Conservation (phyloP, 768 basidiomycete species). For the Cantharellus anzutake region DNA sequence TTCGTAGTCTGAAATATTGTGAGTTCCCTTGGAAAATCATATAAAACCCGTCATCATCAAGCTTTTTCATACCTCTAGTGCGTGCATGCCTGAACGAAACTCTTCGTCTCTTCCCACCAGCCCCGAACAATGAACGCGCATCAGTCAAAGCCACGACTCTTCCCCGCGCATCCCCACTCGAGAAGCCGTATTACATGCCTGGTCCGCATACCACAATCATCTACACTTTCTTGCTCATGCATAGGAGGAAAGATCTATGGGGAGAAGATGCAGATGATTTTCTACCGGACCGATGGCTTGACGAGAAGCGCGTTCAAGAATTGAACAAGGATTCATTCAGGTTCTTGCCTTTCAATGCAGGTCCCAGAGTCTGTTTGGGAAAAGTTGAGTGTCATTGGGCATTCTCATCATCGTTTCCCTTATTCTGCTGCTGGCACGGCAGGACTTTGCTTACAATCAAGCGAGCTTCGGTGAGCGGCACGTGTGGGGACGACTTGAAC, state of each 20-base stretch:
- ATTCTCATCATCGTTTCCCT: neutral
- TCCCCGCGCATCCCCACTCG: neutral
- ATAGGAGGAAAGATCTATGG: constrained; percentile 15
- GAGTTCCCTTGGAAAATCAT: constrained; percentile 2
- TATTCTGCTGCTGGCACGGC: neutral
- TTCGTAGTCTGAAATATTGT: constrained; percentile 3
- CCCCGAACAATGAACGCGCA: constrained; percentile 2
- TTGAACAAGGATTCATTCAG: neutral
- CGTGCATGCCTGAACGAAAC: constrained; percentile 19
- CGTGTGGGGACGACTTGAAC: neutral
- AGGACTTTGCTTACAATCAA: constrained; percentile 9
- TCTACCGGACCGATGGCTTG: constrained; percentile 17
- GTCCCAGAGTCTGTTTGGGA: constrained; percentile 5
- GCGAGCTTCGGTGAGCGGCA: constrained; percentile 5
- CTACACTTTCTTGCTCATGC: constrained; percentile 10
- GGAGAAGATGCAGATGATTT: constrained; percentile 18
- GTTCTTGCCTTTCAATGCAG: neutral
- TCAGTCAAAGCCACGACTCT: neutral
- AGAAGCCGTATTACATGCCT: constrained; percentile 5
- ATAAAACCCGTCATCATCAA: neutral
- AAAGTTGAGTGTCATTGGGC: neutral
- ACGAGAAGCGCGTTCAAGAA: constrained; percentile 2
- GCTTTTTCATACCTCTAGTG: constrained; percentile 9
- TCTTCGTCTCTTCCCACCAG: constrained; percentile 19
- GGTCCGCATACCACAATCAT: neutral